Evolutionary conservation across 2,329 filamentous ascomycete species (phyloP).

Genomic region (Ceratocystis destructans): DNA sequence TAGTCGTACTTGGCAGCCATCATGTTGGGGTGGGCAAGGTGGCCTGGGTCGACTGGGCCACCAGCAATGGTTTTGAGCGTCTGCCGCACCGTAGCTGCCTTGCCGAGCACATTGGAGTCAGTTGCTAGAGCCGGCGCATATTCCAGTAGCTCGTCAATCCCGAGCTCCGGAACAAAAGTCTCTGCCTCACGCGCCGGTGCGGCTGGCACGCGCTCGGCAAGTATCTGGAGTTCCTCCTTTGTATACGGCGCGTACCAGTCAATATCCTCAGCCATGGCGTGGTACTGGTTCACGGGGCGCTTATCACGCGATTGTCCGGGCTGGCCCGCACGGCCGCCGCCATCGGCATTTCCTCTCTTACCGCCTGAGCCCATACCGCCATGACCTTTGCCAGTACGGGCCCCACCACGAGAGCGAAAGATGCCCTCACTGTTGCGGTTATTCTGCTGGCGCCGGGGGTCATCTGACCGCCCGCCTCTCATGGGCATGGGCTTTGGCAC

Average conservation of each 20-base stretch:
- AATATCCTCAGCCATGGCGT: slow-evolving; percentile 22
- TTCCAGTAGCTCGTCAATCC: slow-evolving; percentile 25
- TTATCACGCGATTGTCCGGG: slow-evolving; percentile 20
- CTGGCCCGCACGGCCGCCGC: slow-evolving; percentile 20
- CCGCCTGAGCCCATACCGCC: neutral
- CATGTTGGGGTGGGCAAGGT: slow-evolving; percentile 24
- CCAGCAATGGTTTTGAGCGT: slow-evolving; percentile 29
- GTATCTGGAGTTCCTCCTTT: slow-evolving; percentile 24
- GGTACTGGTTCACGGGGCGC: slow-evolving; percentile 22
- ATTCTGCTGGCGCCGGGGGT: slow-evolving; percentile 13
- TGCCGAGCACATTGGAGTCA: slow-evolving; percentile 24
- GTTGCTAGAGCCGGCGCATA: slow-evolving; percentile 28
- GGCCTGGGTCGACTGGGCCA: slow-evolving; percentile 26
- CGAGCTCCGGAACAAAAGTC: slow-evolving; percentile 27
- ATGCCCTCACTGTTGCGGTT: slow-evolving; percentile 15
- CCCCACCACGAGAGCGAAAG: slow-evolving; percentile 18
- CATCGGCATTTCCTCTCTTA: too few species aligned
- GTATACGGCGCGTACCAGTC: slow-evolving; percentile 21
- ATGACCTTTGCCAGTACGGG: slow-evolving; percentile 21
- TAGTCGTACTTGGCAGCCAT: slow-evolving; percentile 26
- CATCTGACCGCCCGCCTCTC: slow-evolving; percentile 18
- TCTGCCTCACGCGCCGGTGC: slow-evolving; percentile 16
- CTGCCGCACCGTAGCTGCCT: slow-evolving; percentile 27
- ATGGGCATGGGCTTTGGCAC: neutral
- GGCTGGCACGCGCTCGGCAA: slow-evolving; percentile 15